Conservation (phyloP, 768 basidiomycete genomes). For the Leucocoprinus sp. region DNA sequence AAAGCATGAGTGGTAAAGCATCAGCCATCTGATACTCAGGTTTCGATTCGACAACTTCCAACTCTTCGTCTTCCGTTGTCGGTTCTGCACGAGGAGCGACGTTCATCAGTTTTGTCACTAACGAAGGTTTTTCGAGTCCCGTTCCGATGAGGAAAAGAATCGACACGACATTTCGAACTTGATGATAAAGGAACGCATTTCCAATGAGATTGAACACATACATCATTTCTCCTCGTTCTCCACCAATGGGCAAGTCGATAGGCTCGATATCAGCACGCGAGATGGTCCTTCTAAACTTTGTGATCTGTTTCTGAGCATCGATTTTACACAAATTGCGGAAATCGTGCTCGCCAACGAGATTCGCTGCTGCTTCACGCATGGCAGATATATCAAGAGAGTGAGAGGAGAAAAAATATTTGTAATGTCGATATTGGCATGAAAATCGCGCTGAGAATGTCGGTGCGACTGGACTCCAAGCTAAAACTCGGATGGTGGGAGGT, state of each 20-base stretch:
- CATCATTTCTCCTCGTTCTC: slow-evolving; percentile 1
- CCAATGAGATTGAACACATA: slow-evolving; percentile 57
- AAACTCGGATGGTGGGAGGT: slow-evolving; percentile 59
- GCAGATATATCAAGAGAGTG: no score
- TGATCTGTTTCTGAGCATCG: slow-evolving; percentile 43
- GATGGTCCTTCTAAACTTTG: slow-evolving; percentile 54
- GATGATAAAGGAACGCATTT: slow-evolving; percentile 21
- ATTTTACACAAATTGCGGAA: slow-evolving; percentile 94
- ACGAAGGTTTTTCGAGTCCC: slow-evolving; percentile 44
- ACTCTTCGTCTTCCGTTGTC: slow-evolving; percentile 12
- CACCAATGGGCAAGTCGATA: slow-evolving; percentile 31
- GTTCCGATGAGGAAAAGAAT: no score
- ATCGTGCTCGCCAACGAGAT: slow-evolving; percentile 84
- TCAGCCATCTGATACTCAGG: slow-evolving; percentile 95
- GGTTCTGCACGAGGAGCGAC: slow-evolving; percentile 38
- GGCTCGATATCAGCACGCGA: slow-evolving; percentile 11
- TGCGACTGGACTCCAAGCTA: no score
- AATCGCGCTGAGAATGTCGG: slow-evolving; percentile 20
- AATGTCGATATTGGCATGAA: no score
- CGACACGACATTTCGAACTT: slow-evolving; percentile 30
- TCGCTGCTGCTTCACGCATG: slow-evolving; percentile 69
- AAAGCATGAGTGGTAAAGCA: slow-evolving; percentile 82
- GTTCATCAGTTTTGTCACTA: slow-evolving; percentile 71
- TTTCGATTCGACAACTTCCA: slow-evolving; percentile 53
- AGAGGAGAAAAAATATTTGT: no score